Evolutionary conservation across 805 yeast genomes (phyloP).

Genomic region (Metschnikowia anglica): DNA sequence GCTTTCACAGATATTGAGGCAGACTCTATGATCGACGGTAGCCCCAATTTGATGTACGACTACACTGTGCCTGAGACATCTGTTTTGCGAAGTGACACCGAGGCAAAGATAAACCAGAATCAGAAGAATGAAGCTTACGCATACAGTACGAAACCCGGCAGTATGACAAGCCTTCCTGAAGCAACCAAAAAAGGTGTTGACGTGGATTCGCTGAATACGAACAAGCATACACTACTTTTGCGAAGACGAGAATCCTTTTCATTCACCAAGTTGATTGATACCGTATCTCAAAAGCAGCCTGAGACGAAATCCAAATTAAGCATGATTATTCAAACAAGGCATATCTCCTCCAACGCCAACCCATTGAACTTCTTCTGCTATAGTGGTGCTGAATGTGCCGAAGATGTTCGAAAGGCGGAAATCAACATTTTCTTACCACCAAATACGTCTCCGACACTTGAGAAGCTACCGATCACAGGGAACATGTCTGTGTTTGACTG

Average conservation of each 20-base stretch:
- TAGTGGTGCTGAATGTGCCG: slow-evolving; percentile 30
- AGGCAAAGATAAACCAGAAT: slow-evolving; percentile 1
- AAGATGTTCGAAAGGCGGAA: slow-evolving; percentile 15
- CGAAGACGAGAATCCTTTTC: slow-evolving; percentile 11
- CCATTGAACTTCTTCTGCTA: slow-evolving; percentile 47
- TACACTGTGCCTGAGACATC: slow-evolving; percentile 20
- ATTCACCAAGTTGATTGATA: slow-evolving; percentile 16
- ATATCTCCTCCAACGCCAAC: slow-evolving; percentile 35
- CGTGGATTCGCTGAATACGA: background rate
- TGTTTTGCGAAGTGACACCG: slow-evolving; percentile 12
- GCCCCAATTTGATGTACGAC: slow-evolving; percentile 18
- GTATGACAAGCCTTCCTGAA: background rate
- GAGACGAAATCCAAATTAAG: slow-evolving; percentile 27
- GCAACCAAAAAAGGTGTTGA: background rate
- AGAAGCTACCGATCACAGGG: slow-evolving; percentile 25
- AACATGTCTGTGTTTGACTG: slow-evolving; percentile 37
- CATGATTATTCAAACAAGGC: slow-evolving; percentile 40
- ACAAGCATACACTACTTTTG: slow-evolving; percentile 5
- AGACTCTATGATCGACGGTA: slow-evolving; percentile 36
- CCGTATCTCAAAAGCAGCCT: slow-evolving; percentile 3
- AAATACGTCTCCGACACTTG: slow-evolving; percentile 25
- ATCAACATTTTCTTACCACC: slow-evolving; percentile 39
- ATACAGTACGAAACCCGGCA: slow-evolving; percentile 4
- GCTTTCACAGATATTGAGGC: slow-evolving; percentile 46
- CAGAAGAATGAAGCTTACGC: background rate